Percentiles rank a stretch among this genome's conserved stretches.
Conservation (phyloP, 306 rosid genomes). For the Cucumis sativus region Cucumber_9930_V3 NC_026658.2:1036501-1037000, state of each 20-base stretch:
- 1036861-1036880: constrained; percentile 81
- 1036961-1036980: background rate
- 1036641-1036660: background rate
- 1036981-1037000: background rate
- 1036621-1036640: background rate
- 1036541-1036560: background rate
- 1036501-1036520: background rate
- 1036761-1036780: background rate
- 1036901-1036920: constrained; percentile 7
- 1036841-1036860: constrained; percentile 58
- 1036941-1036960: background rate
- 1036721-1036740: background rate
- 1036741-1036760: background rate
- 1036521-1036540: background rate
- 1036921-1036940: background rate
- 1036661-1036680: background rate
- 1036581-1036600: background rate
- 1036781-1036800: background rate
- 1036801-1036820: constrained; percentile 73
- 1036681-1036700: background rate
- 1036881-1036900: constrained; percentile 89
- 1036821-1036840: constrained; percentile 96
- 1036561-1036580: background rate
- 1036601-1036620: background rate
- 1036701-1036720: background rate